Conservation (phyloP, 768 basidiomycete species). For the Sporobolomyces phaffii region DNA sequence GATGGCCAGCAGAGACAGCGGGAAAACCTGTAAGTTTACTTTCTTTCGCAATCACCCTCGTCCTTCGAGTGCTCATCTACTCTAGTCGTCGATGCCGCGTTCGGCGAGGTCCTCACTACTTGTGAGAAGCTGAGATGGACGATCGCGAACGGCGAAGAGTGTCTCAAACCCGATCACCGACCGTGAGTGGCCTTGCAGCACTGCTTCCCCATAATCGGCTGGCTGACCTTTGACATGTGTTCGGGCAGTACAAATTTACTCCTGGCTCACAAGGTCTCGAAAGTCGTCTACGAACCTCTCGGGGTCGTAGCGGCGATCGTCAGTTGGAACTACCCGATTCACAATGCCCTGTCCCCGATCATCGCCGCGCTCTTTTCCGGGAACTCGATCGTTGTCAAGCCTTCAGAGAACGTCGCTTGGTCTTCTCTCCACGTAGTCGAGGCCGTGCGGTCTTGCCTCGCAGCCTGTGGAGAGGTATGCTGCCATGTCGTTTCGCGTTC, state of each 20-base stretch:
- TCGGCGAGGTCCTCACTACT: constrained; percentile 92
- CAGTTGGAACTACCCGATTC: constrained; percentile 61
- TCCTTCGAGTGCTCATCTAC: no score
- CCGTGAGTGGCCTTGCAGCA: constrained; percentile 35
- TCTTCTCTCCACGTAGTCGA: constrained; percentile 67
- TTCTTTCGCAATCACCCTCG: not conserved
- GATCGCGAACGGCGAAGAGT: constrained; percentile 73
- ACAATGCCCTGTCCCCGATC: constrained; percentile 91
- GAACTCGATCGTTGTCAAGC: constrained; percentile 83
- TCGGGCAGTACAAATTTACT: constrained; percentile 50
- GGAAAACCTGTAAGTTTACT: constrained; percentile 72
- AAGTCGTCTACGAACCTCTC: constrained; percentile 69
- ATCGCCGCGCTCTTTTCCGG: constrained; percentile 84
- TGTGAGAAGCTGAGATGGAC: constrained; percentile 92
- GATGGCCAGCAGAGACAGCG: constrained; percentile 86
- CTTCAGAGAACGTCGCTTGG: constrained; percentile 88
- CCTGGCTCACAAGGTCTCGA: constrained; percentile 48
- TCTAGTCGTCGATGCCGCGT: constrained; percentile 81
- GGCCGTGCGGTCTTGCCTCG: constrained; percentile 69
- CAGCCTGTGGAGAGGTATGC: constrained; percentile 56
- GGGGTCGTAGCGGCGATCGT: constrained; percentile 90
- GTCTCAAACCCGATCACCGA: constrained; percentile 66
- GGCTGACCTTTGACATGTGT: no score
- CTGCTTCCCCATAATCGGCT: no score
- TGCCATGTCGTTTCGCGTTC: no score